Evolutionary conservation across 225 moss, liverwort and hornwort species (phyloP).

Genomic region (Physcomitrium patens): DNA sequence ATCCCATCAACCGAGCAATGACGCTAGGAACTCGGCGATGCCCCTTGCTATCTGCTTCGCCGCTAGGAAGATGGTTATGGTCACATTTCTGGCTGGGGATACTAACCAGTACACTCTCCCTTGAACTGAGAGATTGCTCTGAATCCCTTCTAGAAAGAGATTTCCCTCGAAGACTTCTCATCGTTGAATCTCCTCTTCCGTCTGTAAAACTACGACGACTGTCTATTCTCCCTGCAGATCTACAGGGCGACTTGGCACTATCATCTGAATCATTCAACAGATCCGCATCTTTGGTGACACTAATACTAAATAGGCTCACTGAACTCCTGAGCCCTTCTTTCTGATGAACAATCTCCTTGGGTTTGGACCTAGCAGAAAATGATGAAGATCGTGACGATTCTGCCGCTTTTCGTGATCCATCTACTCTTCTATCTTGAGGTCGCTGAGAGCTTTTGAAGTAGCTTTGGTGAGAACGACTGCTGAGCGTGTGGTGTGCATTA

Average conservation of each 20-base stretch:
- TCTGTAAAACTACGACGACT: constrained; percentile 36
- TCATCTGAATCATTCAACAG: not conserved
- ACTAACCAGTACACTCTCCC: constrained; percentile 6
- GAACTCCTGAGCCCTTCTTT: constrained; percentile 40
- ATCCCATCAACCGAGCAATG: constrained; percentile 57
- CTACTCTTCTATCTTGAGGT: not conserved
- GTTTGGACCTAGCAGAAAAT: constrained; percentile 31
- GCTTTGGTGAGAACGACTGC: not conserved
- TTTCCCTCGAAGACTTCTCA: no score
- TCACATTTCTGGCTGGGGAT: not conserved
- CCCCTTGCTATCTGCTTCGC: constrained; percentile 12
- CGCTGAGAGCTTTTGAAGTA: not conserved
- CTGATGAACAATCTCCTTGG: constrained; percentile 30
- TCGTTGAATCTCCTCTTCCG: no score
- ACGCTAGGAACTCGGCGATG: constrained; percentile 36
- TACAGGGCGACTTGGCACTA: constrained; percentile 15
- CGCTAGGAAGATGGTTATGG: not conserved
- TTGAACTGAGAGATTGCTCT: not conserved
- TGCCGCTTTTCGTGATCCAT: not conserved
- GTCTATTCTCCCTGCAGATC: constrained; percentile 13
- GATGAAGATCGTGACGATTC: constrained; percentile 33
- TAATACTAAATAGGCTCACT: constrained; percentile 17
- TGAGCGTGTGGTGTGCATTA: constrained; percentile 19
- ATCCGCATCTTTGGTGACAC: constrained; percentile 6
- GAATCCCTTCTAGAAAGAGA: no score